A percentile compares a stretch with the other conserved stretches of the same genome.
These are phyloP conservation scores for Fusarium succisae DNA, from an alignment of 2,329 filamentous ascomycete genomes.

Conservation along the genomic window DNA sequence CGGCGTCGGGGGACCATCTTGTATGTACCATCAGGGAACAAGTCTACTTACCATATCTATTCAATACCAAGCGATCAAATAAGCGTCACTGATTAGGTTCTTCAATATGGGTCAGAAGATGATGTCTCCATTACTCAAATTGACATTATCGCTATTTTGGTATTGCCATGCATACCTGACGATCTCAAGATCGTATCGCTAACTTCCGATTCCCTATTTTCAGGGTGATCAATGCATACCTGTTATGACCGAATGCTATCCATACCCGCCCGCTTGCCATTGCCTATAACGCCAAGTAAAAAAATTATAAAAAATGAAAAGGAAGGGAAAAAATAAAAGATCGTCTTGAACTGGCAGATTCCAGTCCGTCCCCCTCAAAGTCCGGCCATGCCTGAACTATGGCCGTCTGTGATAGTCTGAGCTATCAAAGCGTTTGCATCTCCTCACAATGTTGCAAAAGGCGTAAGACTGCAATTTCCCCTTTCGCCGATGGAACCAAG, in stretches of 20 bases:
- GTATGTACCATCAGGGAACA: slow-evolving; percentile 46
- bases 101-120: background rate
- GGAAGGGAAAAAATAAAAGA: slow-evolving; percentile 1
- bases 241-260: slow-evolving; percentile 26
- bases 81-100: background rate
- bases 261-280: slow-evolving; percentile 29
- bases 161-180: slow-evolving; percentile 22
- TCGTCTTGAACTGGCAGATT: slow-evolving; percentile 3
- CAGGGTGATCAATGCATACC: slow-evolving; percentile 1
- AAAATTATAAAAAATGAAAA: slow-evolving; percentile 2
- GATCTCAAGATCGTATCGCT: slow-evolving; percentile 22
- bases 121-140: slow-evolving; percentile 19
- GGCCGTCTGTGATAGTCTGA: background rate
- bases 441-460: background rate
- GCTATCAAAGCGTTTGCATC: background rate
- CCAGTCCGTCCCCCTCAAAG: background rate
- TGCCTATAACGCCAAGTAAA: slow-evolving; percentile 22
- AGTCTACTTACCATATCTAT: slow-evolving; percentile 44
- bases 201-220: slow-evolving; percentile 15
- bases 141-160: slow-evolving; percentile 27
- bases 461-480: background rate
- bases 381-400: background rate
- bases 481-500: background rate
- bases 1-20: slow-evolving; percentile 53
- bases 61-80: slow-evolving; percentile 42